Percentiles rank a stretch among this genome's conserved stretches.
Conservation (phyloP, 2,329 filamentous ascomycete genomes). For the Xylaria sp. region DNA sequence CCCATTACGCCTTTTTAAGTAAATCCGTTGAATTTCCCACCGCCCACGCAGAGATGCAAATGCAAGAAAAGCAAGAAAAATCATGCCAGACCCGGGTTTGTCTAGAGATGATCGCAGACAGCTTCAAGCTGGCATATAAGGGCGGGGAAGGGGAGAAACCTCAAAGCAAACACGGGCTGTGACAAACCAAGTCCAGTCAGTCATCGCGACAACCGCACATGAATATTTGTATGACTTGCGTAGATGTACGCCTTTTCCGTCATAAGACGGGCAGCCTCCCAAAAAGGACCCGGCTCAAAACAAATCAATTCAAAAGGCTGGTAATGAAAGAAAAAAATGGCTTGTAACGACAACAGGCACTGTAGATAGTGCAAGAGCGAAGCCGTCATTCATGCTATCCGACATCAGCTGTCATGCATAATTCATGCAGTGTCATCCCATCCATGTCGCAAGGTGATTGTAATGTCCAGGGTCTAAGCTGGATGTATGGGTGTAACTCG, state of each 20-base stretch:
- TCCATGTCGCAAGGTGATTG: slow-evolving; percentile 4
- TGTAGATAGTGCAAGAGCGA: not conserved
- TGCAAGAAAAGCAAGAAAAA: slow-evolving; percentile 31
- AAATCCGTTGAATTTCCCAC: slow-evolving; percentile 35
- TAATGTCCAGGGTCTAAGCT: slow-evolving; percentile 2
- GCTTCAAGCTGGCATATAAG: slow-evolving; percentile 14
- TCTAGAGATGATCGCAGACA: slow-evolving; percentile 33
- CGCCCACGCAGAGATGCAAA: slow-evolving; percentile 36
- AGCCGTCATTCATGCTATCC: slow-evolving; percentile 7
- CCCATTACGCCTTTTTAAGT: slow-evolving; percentile 34
- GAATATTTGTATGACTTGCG: slow-evolving; percentile 15
- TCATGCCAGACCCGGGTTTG: slow-evolving; percentile 33
- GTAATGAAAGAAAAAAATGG: slow-evolving; percentile 9
- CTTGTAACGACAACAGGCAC: not conserved
- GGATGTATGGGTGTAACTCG: not conserved
- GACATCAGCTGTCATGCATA: not conserved
- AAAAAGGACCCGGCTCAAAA: slow-evolving; percentile 15
- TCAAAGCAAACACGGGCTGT: slow-evolving; percentile 24
- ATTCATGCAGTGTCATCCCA: slow-evolving; percentile 11
- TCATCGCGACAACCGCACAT: slow-evolving; percentile 19
- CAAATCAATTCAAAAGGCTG: slow-evolving; percentile 25
- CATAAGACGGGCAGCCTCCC: slow-evolving; percentile 1
- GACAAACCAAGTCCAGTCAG: slow-evolving; percentile 26
- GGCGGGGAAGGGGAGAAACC: no score
- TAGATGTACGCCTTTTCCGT: slow-evolving; percentile 15